Evolutionary conservation across 2,329 filamentous ascomycete genomes (phyloP).

Genomic region (Aspergillus latus): DNA sequence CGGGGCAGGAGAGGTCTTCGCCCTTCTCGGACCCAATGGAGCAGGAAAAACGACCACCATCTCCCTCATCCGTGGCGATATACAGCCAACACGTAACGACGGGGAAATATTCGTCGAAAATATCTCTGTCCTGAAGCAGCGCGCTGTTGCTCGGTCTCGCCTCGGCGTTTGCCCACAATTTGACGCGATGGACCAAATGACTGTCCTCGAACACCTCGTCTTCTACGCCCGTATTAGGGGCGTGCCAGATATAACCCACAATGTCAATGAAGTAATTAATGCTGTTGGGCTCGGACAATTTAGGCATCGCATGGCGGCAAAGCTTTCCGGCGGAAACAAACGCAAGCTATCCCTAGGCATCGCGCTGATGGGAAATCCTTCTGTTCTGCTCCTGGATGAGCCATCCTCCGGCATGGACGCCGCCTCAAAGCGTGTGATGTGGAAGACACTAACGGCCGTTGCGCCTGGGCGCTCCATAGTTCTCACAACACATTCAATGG

Average conservation of each 20-base stretch:
- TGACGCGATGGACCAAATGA: slow-evolving; percentile 88
- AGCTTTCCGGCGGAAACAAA: slow-evolving; percentile 87
- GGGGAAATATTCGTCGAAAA: slow-evolving; percentile 80
- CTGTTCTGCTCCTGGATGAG: slow-evolving; percentile 84
- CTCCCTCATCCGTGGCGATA: slow-evolving; percentile 83
- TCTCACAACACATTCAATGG: slow-evolving; percentile 92
- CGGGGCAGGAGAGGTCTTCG: slow-evolving; percentile 77
- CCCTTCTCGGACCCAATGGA: slow-evolving; percentile 84
- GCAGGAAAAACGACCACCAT: slow-evolving; percentile 92
- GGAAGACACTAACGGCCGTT: slow-evolving; percentile 75
- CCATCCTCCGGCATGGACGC: slow-evolving; percentile 87
- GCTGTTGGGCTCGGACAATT: slow-evolving; percentile 77
- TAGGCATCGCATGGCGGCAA: slow-evolving; percentile 70
- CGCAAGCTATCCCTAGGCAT: slow-evolving; percentile 88
- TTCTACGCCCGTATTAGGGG: slow-evolving; percentile 88
- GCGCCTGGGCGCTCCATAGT: slow-evolving; percentile 77
- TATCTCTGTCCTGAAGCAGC: slow-evolving; percentile 69
- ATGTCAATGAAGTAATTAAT: slow-evolving; percentile 73
- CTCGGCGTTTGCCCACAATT: slow-evolving; percentile 91
- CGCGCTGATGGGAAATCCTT: slow-evolving; percentile 87
- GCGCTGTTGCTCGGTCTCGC: slow-evolving; percentile 69
- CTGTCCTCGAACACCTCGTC: slow-evolving; percentile 76
- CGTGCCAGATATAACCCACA: slow-evolving; percentile 70
- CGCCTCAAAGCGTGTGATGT: slow-evolving; percentile 88
- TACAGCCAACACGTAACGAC: slow-evolving; percentile 67